Conservation (phyloP, 2,329 filamentous ascomycete genomes). For the Pseudogymnoascus sp. region DNA sequence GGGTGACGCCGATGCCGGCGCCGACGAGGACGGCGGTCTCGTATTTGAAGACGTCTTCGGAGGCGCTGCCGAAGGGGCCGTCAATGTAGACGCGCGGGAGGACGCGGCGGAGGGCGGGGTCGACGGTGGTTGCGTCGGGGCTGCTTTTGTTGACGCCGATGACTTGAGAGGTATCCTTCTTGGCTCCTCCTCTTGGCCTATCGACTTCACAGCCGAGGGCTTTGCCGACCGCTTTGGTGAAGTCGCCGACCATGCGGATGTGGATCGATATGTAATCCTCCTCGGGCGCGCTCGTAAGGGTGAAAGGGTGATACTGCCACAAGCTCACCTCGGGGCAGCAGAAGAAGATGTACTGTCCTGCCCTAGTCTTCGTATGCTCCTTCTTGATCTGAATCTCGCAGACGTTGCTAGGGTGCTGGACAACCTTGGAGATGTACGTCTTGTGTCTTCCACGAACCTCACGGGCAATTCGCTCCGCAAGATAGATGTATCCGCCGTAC, state of each 20-base stretch:
- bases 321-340: conserved; percentile 80
- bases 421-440: conserved; percentile 81
- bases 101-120: conserved; percentile 63
- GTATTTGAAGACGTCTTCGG: conserved; percentile 85
- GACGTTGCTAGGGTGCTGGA: conserved; percentile 82
- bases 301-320: conserved; percentile 87
- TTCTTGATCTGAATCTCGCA: conserved; percentile 92
- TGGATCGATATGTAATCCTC: conserved; percentile 88
- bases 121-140: conserved; percentile 43
- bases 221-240: conserved; percentile 62
- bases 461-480: conserved; percentile 69
- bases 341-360: conserved; percentile 83
- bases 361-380: conserved; percentile 71
- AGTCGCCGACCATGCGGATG: conserved; percentile 75
- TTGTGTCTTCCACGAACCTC: conserved; percentile 74
- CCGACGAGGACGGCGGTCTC: conserved; percentile 73
- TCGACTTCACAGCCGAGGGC: conserved; percentile 70
- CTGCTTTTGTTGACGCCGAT: conserved; percentile 58
- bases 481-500: conserved; percentile 72
- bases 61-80: conserved; percentile 77
- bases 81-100: conserved; percentile 76
- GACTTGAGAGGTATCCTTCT: conserved; percentile 53
- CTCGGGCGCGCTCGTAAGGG: conserved; percentile 76
- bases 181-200: conserved; percentile 41
- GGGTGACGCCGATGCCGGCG: conserved; percentile 79